Evolutionary conservation across 202 grass and related monocot genomes (phyloP).

Genomic region (Musa balbisiana): DNA sequence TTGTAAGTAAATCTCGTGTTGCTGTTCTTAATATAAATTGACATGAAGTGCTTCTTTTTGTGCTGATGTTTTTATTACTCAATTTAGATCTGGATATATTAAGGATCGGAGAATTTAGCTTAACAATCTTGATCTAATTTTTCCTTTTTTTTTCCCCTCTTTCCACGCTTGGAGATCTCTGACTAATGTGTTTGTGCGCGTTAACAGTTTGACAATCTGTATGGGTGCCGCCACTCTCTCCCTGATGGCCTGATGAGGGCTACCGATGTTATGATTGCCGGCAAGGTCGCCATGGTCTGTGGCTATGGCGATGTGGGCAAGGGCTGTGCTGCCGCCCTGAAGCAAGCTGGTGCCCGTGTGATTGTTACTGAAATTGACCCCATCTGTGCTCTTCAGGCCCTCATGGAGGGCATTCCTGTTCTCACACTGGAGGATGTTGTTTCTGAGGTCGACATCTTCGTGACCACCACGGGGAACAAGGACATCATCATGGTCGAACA

Average conservation of each 20-base stretch:
- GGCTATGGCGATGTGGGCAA: conserved; percentile 98
- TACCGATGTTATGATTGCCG: conserved; percentile 93
- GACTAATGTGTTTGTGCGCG: background rate
- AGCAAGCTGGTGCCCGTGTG: conserved; percentile 96
- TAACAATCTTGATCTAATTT: background rate
- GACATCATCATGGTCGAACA: conserved; percentile 96
- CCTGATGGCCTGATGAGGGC: conserved; percentile 97
- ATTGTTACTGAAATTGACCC: conserved; percentile 94
- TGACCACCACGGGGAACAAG: conserved; percentile 98
- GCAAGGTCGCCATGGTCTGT: conserved; percentile 79
- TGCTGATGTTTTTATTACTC: background rate
- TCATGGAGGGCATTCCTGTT: conserved; percentile 87
- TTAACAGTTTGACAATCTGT: conserved; percentile 85
- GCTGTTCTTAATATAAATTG: too few species aligned
- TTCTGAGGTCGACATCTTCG: conserved; percentile 72
- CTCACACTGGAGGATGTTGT: conserved; percentile 85
- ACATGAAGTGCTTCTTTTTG: background rate
- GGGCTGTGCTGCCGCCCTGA: conserved; percentile 84
- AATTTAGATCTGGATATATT: too few species aligned
- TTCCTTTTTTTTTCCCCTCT: background rate
- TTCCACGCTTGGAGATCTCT: background rate
- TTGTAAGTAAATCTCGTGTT: too few species aligned
- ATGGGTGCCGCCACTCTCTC: conserved; percentile 94
- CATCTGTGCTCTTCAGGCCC: conserved; percentile 90
- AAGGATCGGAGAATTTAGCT: too few species aligned